phyloP scores from a whole-genome alignment of 2,329 filamentous ascomycete species.

The Fusarium pininemorale region DNA sequence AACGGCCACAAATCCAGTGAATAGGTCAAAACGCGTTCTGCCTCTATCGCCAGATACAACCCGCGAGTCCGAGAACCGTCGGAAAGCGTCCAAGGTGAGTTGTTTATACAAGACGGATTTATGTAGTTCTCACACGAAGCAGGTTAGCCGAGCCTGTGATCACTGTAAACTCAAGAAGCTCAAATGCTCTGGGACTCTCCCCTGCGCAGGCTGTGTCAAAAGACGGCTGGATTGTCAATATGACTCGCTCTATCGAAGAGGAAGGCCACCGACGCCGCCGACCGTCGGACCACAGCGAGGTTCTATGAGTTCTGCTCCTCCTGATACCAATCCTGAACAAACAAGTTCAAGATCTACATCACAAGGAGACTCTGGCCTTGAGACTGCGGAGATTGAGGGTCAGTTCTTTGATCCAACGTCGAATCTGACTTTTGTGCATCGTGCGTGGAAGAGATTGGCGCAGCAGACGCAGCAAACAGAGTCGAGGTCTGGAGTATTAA shows the following conservation, averaged over 20 bases:
- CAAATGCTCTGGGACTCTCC: constrained; percentile 50
- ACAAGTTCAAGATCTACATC: constrained; percentile 4
- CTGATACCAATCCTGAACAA: constrained; percentile 1
- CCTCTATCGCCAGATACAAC: constrained; percentile 18
- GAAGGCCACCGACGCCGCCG: constrained; percentile 50
- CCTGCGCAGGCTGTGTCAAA: constrained; percentile 46
- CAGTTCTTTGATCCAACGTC: constrained; percentile 63
- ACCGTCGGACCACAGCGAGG: constrained; percentile 1
- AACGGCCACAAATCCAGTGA: background rate
- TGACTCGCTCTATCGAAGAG: constrained; percentile 48
- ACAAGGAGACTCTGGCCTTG: constrained; percentile 53
- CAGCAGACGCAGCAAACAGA: constrained; percentile 49
- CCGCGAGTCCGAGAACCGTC: constrained; percentile 26
- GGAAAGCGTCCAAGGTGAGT: constrained; percentile 19
- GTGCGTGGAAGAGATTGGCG: constrained; percentile 60
- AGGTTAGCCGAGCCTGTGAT: constrained; percentile 49
- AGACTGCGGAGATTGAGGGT: constrained; percentile 60
- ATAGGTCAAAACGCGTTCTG: constrained; percentile 12
- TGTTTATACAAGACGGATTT: background rate
- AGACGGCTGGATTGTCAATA: constrained; percentile 47
- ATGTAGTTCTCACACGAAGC: constrained; percentile 10
- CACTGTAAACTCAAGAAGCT: constrained; percentile 51
- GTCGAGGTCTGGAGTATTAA: constrained; percentile 24
- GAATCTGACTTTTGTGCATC: constrained; percentile 61
- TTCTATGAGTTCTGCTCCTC: constrained; percentile 15